phyloP scores from a whole-genome alignment of 306 rosid genomes.

The Mimosa pudica region DNA sequence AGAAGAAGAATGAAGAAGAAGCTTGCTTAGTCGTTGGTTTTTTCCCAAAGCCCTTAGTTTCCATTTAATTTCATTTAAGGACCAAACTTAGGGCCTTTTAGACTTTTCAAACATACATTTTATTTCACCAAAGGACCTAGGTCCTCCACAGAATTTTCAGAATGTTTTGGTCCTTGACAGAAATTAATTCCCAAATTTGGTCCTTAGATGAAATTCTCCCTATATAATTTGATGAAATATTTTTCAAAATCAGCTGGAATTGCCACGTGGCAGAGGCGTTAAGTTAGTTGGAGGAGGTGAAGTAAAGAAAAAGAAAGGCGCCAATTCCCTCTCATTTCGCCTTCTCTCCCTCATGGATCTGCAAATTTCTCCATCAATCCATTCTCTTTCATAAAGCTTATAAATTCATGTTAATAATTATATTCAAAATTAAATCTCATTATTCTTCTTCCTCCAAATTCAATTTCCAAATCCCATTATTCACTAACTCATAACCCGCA shows the following conservation, averaged over 20 bases:
- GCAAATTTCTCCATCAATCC: slow-evolving; percentile 16
- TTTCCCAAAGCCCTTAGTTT: no score
- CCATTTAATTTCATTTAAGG: no score
- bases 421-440: not conserved
- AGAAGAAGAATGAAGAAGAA: no score
- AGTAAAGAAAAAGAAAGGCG: slow-evolving; percentile 65
- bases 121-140: no score
- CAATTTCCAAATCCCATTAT: slow-evolving; percentile 18
- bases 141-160: no score
- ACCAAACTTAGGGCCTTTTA: no score
- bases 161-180: no score
- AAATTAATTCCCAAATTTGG: no score
- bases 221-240: not conserved
- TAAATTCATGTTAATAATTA: slow-evolving; percentile 17
- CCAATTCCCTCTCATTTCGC: slow-evolving; percentile 72
- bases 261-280: slow-evolving; percentile 19
- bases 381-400: slow-evolving; percentile 29
- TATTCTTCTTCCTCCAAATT: slow-evolving; percentile 4
- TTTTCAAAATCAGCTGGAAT: not conserved
- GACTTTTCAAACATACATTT: no score
- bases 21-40: no score
- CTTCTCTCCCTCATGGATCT: slow-evolving; percentile 37
- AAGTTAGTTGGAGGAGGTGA: slow-evolving; percentile 40
- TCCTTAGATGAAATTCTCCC: no score
- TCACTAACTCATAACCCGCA: slow-evolving; percentile 10